Percentiles rank a stretch among this genome's conserved stretches.
Conservation (phyloP, 2,329 filamentous ascomycete species). For the Xylariaceae sp. region DNA sequence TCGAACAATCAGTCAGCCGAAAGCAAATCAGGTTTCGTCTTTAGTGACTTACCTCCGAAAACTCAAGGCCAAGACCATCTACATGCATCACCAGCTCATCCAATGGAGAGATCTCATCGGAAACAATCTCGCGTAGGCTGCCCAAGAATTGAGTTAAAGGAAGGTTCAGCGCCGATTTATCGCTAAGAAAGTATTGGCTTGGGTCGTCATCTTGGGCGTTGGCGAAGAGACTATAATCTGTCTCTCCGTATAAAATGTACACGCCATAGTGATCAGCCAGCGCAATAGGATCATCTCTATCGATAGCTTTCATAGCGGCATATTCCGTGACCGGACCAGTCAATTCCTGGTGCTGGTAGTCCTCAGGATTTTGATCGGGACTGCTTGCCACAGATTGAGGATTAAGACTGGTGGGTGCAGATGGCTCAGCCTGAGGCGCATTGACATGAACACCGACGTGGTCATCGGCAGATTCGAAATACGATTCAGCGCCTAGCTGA, state of each 20-base stretch:
- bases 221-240: slow-evolving; percentile 32
- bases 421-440: slow-evolving; percentile 6
- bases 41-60: slow-evolving; percentile 29
- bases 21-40: background rate
- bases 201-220: slow-evolving; percentile 31
- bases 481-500: slow-evolving; percentile 20
- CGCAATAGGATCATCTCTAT: slow-evolving; percentile 19
- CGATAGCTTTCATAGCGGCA: background rate
- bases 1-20: slow-evolving; percentile 18
- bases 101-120: slow-evolving; percentile 31
- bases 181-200: slow-evolving; percentile 31
- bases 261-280: slow-evolving; percentile 27
- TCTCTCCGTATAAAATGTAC: slow-evolving; percentile 30
- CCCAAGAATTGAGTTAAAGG: slow-evolving; percentile 27
- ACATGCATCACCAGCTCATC: slow-evolving; percentile 32
- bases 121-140: slow-evolving; percentile 30
- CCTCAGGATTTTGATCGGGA: background rate
- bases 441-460: slow-evolving; percentile 12
- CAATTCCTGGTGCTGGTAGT: background rate
- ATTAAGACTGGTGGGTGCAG: slow-evolving; percentile 1
- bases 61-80: slow-evolving; percentile 32
- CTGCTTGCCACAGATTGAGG: slow-evolving; percentile 5
- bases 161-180: slow-evolving; percentile 26
- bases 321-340: background rate
- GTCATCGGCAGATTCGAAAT: slow-evolving; percentile 22